A percentile compares a stretch with the other conserved stretches of the same genome.
Conservation (phyloP, 2,329 filamentous ascomycete species). For the Pyricularia pennisetigena region DNA sequence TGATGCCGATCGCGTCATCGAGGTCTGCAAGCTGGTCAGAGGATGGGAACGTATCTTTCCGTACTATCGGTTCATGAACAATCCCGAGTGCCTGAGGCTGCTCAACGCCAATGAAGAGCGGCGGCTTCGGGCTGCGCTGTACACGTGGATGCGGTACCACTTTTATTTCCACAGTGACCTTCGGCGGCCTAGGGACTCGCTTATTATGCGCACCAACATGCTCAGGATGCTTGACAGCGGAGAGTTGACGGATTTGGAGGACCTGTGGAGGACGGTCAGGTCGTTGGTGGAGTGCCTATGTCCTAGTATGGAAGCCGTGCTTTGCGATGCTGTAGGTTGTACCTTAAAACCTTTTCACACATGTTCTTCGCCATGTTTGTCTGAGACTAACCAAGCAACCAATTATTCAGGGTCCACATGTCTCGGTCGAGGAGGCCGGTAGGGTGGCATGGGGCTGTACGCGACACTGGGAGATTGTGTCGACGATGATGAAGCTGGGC, state of each 20-base stretch:
- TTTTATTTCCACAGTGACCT: constrained; percentile 39
- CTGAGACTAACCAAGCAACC: not conserved
- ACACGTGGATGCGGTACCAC: constrained; percentile 45
- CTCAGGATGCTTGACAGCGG: constrained; percentile 32
- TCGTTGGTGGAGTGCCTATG: constrained; percentile 34
- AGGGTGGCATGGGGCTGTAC: constrained; percentile 19
- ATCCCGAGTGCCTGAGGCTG: constrained; percentile 30
- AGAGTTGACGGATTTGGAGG: constrained; percentile 33
- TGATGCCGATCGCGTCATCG: constrained; percentile 20
- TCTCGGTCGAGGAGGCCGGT: constrained; percentile 13
- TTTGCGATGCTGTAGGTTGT: constrained; percentile 21
- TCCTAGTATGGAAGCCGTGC: constrained; percentile 29
- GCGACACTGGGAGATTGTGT: constrained; percentile 18
- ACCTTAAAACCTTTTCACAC: too few relatives aligned
- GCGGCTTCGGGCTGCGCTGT: constrained; percentile 40
- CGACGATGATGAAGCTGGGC: constrained; percentile 35
- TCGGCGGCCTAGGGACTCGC: constrained; percentile 14
- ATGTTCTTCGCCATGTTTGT: too few relatives aligned
- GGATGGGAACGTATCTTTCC: constrained; percentile 29
- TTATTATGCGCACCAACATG: constrained; percentile 29
- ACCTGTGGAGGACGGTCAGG: constrained; percentile 33
- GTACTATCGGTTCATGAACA: constrained; percentile 26
- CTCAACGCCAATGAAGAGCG: constrained; percentile 30
- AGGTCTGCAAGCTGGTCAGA: constrained; percentile 21
- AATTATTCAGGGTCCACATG: constrained; percentile 11